Base-by-base conservation (phyloP, 2,329 filamentous ascomycete genomes). In the Hymenoscyphus scutula region DNA sequence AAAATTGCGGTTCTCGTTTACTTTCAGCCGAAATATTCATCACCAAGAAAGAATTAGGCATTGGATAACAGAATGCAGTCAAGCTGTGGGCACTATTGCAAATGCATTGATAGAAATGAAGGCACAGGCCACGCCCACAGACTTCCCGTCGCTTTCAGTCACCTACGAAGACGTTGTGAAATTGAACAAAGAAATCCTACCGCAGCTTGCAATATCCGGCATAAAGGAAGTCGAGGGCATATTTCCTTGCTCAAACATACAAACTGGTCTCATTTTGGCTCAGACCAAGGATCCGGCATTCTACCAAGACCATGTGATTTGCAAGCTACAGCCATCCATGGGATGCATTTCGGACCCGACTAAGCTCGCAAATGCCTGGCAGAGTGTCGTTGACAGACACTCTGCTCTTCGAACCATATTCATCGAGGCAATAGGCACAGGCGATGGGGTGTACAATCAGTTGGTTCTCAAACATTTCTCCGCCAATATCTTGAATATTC, bases 1-100 rank as follows among this genome's bases (percentile, higher is more conserved):
- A 10, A 53, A 64, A 34, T 32, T 68, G 10, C 58, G 61, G 13
- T 64, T 70, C 51, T 62, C 62, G 2, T 70, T 70, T 51, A 64
- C 63, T 3, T 69, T 62, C 57, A 64, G 64, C 19, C 53, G 59
- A 11, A 17, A 61, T 5, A 69, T 67, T 27, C 59, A 58, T 10
- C 65, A 67, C 17, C 62, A 65, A 51, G 64, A 64, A 7, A 56
- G 53, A 13, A 64, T 69, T 10, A 11, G 27, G 5, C 48, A 56
- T 13, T 70, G 67, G 67, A 61, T 66, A 11, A 32, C 38, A 5
- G 56, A 41, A 30, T 53, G 53, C 27, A 13, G 57, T 48, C 23
- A 38, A 17, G 41, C 64, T 70, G 76, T 19, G 11, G 38, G 15
- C 13, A 30, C 3, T 5, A 27, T 62, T 5, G n/a, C 58, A 13